Conservation (phyloP, 768 basidiomycete genomes). For the Russula griseocarnosa region DNA sequence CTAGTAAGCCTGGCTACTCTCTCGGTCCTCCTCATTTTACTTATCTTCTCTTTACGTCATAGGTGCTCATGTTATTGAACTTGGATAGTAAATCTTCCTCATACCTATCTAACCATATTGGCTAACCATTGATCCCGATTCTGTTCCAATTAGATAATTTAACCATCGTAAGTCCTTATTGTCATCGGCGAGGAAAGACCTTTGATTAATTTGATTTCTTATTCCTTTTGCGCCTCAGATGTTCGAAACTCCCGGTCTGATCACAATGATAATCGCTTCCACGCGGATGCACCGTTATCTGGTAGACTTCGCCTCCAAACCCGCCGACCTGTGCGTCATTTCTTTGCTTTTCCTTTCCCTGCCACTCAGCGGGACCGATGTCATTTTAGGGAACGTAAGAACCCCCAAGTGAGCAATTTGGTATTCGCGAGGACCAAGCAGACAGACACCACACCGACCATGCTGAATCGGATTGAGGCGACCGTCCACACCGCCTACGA, state of each 20-base stretch:
- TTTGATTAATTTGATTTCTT: not conserved
- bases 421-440: not conserved
- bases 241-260: not conserved
- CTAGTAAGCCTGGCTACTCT: not conserved
- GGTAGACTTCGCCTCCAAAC: not conserved
- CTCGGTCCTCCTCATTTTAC: not conserved
- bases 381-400: not conserved
- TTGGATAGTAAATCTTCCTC: not conserved
- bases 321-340: not conserved
- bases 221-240: not conserved
- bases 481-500: not conserved
- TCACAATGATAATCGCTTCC: not conserved
- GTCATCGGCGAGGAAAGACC: not conserved
- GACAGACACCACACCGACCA: not conserved
- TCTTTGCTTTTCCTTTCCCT: not conserved
- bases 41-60: not conserved
- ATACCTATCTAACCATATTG: not conserved
- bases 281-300: slow-evolving; percentile 1
- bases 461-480: not conserved
- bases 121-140: not conserved
- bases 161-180: not conserved
- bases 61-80: not conserved
- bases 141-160: not conserved
- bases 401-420: not conserved
- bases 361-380: not conserved